phyloP scores from a whole-genome alignment of 139 green algal genomes.

The Auxenochlorella protothecoides region DNA sequence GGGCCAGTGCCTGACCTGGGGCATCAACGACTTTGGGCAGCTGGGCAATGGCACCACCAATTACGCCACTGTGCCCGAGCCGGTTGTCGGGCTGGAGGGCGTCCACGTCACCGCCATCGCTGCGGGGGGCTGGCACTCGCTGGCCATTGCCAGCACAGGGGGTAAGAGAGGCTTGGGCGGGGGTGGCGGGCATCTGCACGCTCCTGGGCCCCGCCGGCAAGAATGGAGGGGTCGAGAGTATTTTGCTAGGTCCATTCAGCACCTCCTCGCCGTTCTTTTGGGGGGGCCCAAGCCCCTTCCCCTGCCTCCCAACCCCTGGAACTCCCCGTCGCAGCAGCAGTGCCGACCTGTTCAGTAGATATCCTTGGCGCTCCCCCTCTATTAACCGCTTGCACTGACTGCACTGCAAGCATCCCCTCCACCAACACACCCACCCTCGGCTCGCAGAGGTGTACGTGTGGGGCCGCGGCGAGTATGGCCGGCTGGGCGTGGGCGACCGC shows the following conservation, averaged over 20 bases:
- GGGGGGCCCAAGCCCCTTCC: background rate
- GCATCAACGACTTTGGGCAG: slow-evolving; percentile 81
- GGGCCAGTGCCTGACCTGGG: slow-evolving; percentile 26
- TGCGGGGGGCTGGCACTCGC: slow-evolving; percentile 76
- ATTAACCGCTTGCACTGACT: no score
- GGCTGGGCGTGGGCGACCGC: slow-evolving; percentile 71
- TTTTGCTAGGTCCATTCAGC: no score
- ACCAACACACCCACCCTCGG: background rate
- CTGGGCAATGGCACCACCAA: slow-evolving; percentile 71
- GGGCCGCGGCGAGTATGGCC: slow-evolving; percentile 82
- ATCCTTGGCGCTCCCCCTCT: no score
- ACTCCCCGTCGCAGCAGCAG: no score
- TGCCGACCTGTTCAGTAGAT: no score
- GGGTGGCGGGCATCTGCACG: no score
- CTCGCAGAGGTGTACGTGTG: slow-evolving; percentile 63
- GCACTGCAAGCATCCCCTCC: background rate
- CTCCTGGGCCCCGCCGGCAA: no score
- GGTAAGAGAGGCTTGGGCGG: slow-evolving; percentile 6
- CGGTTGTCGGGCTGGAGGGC: slow-evolving; percentile 41
- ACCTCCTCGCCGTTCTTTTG: no score
- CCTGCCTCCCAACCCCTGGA: background rate
- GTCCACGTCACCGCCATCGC: slow-evolving; percentile 58
- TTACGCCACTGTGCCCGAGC: slow-evolving; percentile 41
- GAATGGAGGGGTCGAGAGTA: no score
- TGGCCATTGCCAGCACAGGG: slow-evolving; percentile 41